Evolutionary conservation across 768 basidiomycete species (phyloP).

Genomic region (Auricularia cornea): DNA sequence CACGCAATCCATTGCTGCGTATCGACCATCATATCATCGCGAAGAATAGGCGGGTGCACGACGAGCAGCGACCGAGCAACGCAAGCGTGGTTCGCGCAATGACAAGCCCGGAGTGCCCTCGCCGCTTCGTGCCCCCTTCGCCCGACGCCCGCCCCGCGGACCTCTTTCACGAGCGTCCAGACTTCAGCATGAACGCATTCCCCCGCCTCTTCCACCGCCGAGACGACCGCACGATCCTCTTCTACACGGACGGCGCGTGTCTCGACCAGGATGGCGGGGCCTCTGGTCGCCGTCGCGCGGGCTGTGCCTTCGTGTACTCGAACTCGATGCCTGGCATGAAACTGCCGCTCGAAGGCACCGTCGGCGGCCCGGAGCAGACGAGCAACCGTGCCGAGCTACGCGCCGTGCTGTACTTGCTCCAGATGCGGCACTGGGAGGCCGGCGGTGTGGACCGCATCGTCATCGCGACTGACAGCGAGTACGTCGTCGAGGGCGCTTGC

Average conservation of each 20-base stretch:
- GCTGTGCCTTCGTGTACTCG: slow-evolving; percentile 2
- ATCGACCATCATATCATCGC: background rate
- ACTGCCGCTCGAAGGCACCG: background rate
- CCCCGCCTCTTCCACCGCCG: background rate
- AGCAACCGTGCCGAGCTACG: slow-evolving; percentile 29
- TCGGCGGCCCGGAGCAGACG: slow-evolving; percentile 19
- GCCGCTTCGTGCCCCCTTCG: background rate
- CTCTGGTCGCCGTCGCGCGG: slow-evolving; percentile 1
- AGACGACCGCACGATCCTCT: slow-evolving; percentile 2
- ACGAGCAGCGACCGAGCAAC: background rate
- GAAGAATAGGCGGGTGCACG: background rate
- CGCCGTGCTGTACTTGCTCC: slow-evolving; percentile 20
- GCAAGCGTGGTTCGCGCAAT: background rate
- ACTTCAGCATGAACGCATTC: background rate
- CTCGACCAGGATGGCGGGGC: slow-evolving; percentile 1
- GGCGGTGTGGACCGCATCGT: slow-evolving; percentile 25
- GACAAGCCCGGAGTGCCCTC: background rate
- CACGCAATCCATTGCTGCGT: background rate
- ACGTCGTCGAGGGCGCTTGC: slow-evolving; percentile 21
- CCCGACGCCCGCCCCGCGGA: background rate
- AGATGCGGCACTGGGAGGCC: slow-evolving; percentile 17
- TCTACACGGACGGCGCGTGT: slow-evolving; percentile 7
- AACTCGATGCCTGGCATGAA: background rate
- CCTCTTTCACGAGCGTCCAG: background rate
- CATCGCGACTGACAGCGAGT: slow-evolving; percentile 25